These are phyloP conservation scores for Galerina sulciceps DNA, from an alignment of 768 basidiomycete genomes.

Conservation along the genomic window DNA sequence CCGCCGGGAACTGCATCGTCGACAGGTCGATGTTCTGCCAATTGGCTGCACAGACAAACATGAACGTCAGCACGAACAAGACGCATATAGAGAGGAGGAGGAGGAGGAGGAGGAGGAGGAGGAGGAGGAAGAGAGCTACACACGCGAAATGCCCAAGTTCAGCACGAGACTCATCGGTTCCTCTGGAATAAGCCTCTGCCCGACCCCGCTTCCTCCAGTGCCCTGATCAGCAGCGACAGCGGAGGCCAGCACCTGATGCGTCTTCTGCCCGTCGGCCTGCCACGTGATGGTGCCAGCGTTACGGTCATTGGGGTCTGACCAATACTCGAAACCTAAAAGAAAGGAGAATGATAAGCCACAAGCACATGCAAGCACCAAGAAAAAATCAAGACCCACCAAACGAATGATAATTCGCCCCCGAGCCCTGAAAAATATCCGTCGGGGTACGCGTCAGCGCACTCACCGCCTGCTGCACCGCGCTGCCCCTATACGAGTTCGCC, in stretches of 20 bases:
- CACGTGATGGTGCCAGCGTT: slow-evolving; percentile 73
- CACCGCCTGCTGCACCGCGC: slow-evolving; percentile 63
- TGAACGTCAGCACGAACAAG: not conserved
- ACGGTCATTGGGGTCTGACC: slow-evolving; percentile 58
- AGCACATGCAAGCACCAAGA: not conserved
- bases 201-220: slow-evolving; percentile 47
- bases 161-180: slow-evolving; percentile 65
- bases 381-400: slow-evolving; percentile 39
- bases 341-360: not conserved
- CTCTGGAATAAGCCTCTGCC: slow-evolving; percentile 61
- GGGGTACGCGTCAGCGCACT: slow-evolving; percentile 52
- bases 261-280: slow-evolving; percentile 62
- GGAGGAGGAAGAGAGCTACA: slow-evolving; percentile 25
- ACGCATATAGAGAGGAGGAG: not conserved
- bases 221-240: slow-evolving; percentile 51
- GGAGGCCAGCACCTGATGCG: slow-evolving; percentile 53
- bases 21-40: slow-evolving; percentile 66
- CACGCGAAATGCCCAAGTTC: slow-evolving; percentile 67
- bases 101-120: too few species aligned
- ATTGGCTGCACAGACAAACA: slow-evolving; percentile 40
- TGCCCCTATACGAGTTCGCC: slow-evolving; percentile 50
- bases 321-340: slow-evolving; percentile 73
- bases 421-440: slow-evolving; percentile 60
- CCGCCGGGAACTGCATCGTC: slow-evolving; percentile 70
- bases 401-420: slow-evolving; percentile 52